These are phyloP conservation scores for Suhomyces bolitotheri DNA, from an alignment of 1,139 yeast species.

Conservation along the genomic window DNA sequence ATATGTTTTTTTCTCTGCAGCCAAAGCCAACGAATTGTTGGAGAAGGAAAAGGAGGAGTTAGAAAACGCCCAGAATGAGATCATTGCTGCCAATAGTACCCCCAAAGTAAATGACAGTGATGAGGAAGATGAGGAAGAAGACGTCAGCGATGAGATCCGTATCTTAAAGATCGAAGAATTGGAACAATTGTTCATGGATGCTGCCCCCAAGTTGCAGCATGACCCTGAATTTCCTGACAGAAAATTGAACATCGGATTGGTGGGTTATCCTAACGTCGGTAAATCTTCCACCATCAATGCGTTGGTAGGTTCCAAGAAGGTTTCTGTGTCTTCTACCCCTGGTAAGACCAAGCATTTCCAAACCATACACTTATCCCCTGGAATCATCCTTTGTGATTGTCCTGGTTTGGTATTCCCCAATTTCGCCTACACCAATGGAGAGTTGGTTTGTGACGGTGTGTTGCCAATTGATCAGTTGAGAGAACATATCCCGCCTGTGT, in stretches of 20 bases:
- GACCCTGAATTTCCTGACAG: conserved; percentile 59
- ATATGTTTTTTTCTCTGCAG: conserved; percentile 92
- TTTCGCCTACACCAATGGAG: conserved; percentile 95
- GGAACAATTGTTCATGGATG: conserved; percentile 74
- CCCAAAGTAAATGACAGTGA: conserved; percentile 14
- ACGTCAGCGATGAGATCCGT: conserved; percentile 51
- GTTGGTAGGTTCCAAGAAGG: conserved; percentile 92
- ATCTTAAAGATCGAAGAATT: conserved; percentile 83
- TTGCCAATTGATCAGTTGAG: conserved; percentile 95
- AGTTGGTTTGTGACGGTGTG: conserved; percentile 96
- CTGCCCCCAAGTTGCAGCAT: conserved; percentile 69
- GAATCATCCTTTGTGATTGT: conserved; percentile 92
- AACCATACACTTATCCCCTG: conserved; percentile 81
- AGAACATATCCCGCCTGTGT: conserved; percentile 89
- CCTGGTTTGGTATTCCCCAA: conserved; percentile 99
- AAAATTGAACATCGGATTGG: conserved; percentile 85
- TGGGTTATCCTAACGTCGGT: conserved; percentile 97
- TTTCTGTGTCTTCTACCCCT: conserved; percentile 96
- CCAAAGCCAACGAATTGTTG: conserved; percentile 70
- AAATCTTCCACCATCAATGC: conserved; percentile 96
- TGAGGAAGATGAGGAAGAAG: conserved; percentile 30
- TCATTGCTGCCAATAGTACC: conserved; percentile 9
- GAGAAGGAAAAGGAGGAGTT: conserved; percentile 56
- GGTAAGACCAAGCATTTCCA: conserved; percentile 99
- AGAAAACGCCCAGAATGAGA: conserved; percentile 22